A percentile compares a stretch with the other conserved stretches of the same genome.
Conservation (phyloP, 2,329 filamentous ascomycete species). For the Aureobasidium sp. region DNA sequence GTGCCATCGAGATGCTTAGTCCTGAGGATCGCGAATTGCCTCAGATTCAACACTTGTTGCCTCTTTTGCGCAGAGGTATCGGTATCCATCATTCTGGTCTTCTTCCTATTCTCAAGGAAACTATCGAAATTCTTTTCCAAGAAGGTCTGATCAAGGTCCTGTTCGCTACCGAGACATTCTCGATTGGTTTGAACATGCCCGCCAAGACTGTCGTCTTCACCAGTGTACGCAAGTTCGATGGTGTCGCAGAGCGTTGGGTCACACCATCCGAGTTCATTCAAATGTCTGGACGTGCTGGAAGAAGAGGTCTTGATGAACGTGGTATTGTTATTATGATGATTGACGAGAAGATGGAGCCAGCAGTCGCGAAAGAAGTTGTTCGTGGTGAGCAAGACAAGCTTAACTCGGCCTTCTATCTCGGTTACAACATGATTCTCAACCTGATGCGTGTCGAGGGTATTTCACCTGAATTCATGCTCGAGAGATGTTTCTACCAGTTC, state of each 20-base stretch:
- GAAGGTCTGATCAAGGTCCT: conserved; percentile 96
- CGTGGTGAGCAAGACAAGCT: conserved; percentile 94
- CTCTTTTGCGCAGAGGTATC: conserved; percentile 82
- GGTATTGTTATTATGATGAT: conserved; percentile 99
- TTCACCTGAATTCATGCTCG: conserved; percentile 97
- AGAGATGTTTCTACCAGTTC: conserved; percentile 96
- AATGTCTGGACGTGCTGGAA: conserved; percentile 95
- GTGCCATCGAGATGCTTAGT: conserved; percentile 84
- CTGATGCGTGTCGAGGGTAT: conserved; percentile 97
- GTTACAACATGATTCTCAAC: conserved; percentile 99
- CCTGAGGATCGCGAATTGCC: conserved; percentile 84
- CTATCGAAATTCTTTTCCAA: conserved; percentile 97
- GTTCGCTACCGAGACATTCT: conserved; percentile 97
- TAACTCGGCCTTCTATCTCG: conserved; percentile 94
- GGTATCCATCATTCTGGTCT: conserved; percentile 96
- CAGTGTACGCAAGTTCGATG: conserved; percentile 91
- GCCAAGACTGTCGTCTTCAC: conserved; percentile 99
- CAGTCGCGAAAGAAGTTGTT: conserved; percentile 89
- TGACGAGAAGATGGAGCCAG: conserved; percentile 89
- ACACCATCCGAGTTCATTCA: conserved; percentile 96
- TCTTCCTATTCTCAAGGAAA: conserved; percentile 93
- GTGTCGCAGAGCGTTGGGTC: conserved; percentile 68
- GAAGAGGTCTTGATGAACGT: conserved; percentile 92
- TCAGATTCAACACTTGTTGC: conserved; percentile 85
- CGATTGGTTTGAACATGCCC: conserved; percentile 97